These are phyloP conservation scores for Puccinia novopanici DNA, from an alignment of 1,284 basidiomycete genomes.

Conservation along the genomic window DNA sequence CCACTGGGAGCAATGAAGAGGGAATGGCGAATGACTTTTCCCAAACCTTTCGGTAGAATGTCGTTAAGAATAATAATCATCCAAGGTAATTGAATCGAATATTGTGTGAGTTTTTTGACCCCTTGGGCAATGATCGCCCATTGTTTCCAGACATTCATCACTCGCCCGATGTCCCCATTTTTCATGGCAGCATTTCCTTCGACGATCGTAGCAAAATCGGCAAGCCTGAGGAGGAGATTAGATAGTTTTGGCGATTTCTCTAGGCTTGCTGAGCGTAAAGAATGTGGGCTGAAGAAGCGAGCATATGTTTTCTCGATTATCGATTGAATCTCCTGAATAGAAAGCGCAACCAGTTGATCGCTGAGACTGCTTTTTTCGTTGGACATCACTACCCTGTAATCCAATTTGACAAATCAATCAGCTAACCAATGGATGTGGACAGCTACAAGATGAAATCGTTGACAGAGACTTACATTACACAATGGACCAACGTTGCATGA, in stretches of 20 bases:
- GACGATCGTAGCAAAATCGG: background rate
- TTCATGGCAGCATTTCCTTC: slow-evolving; percentile 1
- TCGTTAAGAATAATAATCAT: background rate
- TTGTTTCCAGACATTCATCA: slow-evolving; percentile 10
- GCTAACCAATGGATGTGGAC: background rate
- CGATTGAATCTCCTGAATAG: background rate
- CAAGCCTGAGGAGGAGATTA: background rate
- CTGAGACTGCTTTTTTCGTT: background rate
- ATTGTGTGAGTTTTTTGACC: background rate
- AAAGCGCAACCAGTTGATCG: background rate
- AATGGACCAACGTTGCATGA: background rate
- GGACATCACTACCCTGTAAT: background rate
- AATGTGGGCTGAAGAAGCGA: background rate
- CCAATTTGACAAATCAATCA: background rate
- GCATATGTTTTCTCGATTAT: background rate
- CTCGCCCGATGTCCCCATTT: slow-evolving; percentile 7
- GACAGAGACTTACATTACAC: background rate
- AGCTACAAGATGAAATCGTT: background rate
- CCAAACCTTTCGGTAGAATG: background rate
- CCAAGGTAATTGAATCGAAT: slow-evolving; percentile 14
- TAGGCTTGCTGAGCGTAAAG: background rate
- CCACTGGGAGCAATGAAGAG: background rate
- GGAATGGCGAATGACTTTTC: background rate
- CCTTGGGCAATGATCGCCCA: slow-evolving; percentile 27
- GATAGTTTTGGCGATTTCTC: background rate